phyloP scores from a whole-genome alignment of 345 rosid genomes.

The Syzygium oleosum region DNA sequence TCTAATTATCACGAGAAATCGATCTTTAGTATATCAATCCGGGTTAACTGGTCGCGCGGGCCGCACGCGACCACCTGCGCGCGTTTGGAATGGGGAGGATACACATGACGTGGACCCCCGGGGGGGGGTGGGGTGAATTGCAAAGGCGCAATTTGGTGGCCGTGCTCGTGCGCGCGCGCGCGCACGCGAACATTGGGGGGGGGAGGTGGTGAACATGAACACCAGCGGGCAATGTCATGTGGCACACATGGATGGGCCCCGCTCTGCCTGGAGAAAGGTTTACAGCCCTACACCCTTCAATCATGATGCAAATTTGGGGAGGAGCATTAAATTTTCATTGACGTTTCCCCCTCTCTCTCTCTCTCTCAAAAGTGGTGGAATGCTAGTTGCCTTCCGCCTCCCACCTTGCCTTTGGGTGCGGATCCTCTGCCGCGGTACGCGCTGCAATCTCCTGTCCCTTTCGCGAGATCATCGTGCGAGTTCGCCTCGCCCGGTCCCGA shows the following conservation, averaged over 20 bases:
- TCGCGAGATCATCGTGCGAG: no score
- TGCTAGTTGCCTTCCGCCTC: no score
- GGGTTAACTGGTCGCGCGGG: no score
- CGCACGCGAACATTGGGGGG: not conserved
- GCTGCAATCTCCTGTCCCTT: not conserved
- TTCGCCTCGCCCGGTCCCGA: not conserved
- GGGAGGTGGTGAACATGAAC: no score
- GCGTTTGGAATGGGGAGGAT: not conserved
- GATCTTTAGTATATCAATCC: no score
- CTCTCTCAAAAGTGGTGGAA: not conserved
- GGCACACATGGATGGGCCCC: not conserved
- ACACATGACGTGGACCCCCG: not conserved
- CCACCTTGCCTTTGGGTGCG: not conserved
- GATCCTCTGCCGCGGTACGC: not conserved
- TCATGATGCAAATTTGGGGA: not conserved
- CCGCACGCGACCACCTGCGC: not conserved
- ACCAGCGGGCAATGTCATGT: not conserved
- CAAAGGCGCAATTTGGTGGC: not conserved
- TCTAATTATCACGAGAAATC: no score
- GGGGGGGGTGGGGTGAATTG: not conserved
- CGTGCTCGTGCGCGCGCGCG: not conserved
- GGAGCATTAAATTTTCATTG: not conserved
- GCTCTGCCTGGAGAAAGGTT: not conserved
- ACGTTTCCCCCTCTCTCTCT: not conserved
- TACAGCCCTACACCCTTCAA: not conserved